These are phyloP conservation scores for Aotearoamyces nothofagi DNA, from an alignment of 2,329 filamentous ascomycete species.

Conservation along the genomic window DNA sequence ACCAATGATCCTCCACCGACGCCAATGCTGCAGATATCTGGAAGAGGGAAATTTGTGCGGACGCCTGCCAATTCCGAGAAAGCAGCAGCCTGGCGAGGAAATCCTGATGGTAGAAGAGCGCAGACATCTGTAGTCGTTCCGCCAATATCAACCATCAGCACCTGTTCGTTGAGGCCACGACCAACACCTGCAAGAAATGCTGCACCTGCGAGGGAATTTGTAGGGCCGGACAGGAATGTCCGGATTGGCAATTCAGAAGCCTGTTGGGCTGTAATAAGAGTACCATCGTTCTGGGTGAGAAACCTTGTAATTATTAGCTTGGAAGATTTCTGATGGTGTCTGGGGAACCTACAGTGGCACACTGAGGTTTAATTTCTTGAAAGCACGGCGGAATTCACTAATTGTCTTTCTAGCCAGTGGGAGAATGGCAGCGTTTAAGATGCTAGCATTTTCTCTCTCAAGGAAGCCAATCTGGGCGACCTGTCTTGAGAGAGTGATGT, in stretches of 20 bases:
- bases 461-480: slow-evolving; percentile 32
- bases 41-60: slow-evolving; percentile 39
- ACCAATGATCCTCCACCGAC: slow-evolving; percentile 37
- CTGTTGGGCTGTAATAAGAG: slow-evolving; percentile 34
- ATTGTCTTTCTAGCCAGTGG: slow-evolving; percentile 41
- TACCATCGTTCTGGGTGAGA: slow-evolving; percentile 50
- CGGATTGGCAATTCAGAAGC: slow-evolving; percentile 41
- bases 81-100: slow-evolving; percentile 40
- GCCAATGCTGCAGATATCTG: slow-evolving; percentile 37
- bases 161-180: slow-evolving; percentile 9
- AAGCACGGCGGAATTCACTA: slow-evolving; percentile 34
- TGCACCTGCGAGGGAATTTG: slow-evolving; percentile 47
- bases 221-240: slow-evolving; percentile 47
- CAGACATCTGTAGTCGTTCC: slow-evolving; percentile 44
- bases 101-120: slow-evolving; percentile 37
- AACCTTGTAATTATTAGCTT: slow-evolving; percentile 26
- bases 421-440: slow-evolving; percentile 49
- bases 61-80: slow-evolving; percentile 41
- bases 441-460: slow-evolving; percentile 49
- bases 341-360: too few relatives aligned
- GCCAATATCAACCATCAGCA: slow-evolving; percentile 40
- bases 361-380: slow-evolving; percentile 31
- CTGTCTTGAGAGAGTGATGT: slow-evolving; percentile 33
- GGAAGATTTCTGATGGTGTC: too few relatives aligned
- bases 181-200: slow-evolving; percentile 31